Base-by-base conservation (phyloP, 2,329 filamentous ascomycete genomes). In the Aspergillus aculeatinus region DNA sequence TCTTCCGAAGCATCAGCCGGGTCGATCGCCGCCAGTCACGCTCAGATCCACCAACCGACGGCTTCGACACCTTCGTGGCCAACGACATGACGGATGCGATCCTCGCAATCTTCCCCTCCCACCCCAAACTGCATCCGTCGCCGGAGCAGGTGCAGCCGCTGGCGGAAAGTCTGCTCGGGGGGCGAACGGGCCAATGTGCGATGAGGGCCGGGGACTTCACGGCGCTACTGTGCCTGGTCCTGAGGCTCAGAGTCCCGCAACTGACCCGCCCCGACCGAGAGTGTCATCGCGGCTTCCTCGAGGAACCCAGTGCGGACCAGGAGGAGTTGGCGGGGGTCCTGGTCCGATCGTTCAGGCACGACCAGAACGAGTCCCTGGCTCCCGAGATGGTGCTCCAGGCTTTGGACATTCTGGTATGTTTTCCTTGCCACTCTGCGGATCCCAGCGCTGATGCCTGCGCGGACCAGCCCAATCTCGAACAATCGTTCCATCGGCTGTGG, bases 401-500 rank as follows among this genome's bases (percentile, higher is more conserved):
- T 48, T 48, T 55, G n/a, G n/a, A 35, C 9, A 31, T 55, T 14
- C 27, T 55, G 42, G 52, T 55, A 55, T 9, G 27, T 29, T 23
- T 23, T 23, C 23, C 23, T 23, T 23, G 3, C 23, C 23, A 4
- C 23, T 23, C 23, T 23, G 23, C 23, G 23, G 23, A 23, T 23
- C 23, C 23, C 23, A 23, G 23, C 23, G 23, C 23, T 29, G 27
- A 29, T 9, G 7, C 27, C 27, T 9, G 27, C 7, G 5, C 5
- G 2, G 9, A 27, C 33, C n/a, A 55, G 52, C 42, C 52, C 14
- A 55, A 55, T 48, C 52, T 55, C 12, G 52, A 55, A 25, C 52
- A 55, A 48, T 33, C n/a, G 25, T 48, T 55, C n/a, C 52, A 55
- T 55, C 52, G 35, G 25, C 52, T 55, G 5, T 55, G 52, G 52